Base-by-base conservation (phyloP, 2,329 filamentous ascomycete genomes). In the Talaromyces rugulosus region DNA sequence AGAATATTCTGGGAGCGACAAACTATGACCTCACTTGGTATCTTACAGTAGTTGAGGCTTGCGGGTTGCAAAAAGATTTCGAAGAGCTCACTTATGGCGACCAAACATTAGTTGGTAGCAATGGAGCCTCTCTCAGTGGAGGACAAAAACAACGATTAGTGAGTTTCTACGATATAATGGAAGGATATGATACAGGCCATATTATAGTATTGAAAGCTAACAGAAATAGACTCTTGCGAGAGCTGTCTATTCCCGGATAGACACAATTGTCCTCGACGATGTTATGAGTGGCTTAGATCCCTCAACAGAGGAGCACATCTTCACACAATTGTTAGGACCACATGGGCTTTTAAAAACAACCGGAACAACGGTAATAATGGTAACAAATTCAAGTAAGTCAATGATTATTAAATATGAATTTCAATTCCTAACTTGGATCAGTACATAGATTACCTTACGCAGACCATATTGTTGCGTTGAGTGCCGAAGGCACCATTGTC, bases 241-340 rank as follows among this genome's bases (percentile, higher is more conserved):
- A 65, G 91, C 92, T 1, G 84, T 84, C 47, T 75, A 98, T 5
- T 82, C 92, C 55, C 85, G 97, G 70, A 86, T 92, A 0, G 86
- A 90, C 0, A 83, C 97, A 0, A 80, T 98, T 3, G 83, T 96
- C 0, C 86, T 96, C 5, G 92, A 96, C 65, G 92, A 96, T 92
- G 1, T 92, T 88, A 50, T 90, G 90, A n/a, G 82, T 96, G 0
- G 92, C 96, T 70, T 94, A 12, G 85, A 87, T 59, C 79, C 79
- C 0, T 80, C 84, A 67, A 82, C 78, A 5, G 82, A 84, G 42
- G 74, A 75, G 40, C 71, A 82, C 14, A 72, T 88, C 16, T 61
- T 58, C 23, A 27, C 12, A 36, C 54, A 58, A 11, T 40, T 64
- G 8, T 44, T 64, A 42, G 62, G 61, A 23, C 56, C 27, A 36